phyloP scores from a whole-genome alignment of 1,284 basidiomycete genomes.

The Cryptococcus neoformans region DNA sequence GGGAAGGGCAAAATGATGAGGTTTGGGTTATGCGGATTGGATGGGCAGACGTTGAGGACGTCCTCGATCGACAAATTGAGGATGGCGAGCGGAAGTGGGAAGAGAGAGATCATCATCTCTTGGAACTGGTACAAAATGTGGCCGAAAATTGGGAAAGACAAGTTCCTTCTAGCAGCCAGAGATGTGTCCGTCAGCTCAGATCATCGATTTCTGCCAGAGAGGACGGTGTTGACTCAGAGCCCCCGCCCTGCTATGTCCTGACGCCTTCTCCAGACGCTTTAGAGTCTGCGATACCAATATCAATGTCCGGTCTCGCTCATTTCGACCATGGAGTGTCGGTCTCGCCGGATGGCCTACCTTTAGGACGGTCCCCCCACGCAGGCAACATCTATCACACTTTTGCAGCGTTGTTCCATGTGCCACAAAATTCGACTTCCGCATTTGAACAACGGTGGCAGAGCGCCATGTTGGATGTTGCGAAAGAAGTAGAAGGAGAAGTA shows the following conservation, averaged over 20 bases:
- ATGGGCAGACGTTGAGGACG: conserved; percentile 43
- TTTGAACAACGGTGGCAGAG: conserved; percentile 27
- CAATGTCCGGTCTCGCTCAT: conserved; percentile 2
- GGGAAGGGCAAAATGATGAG: conserved; percentile 16
- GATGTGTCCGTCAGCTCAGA: conserved; percentile 29
- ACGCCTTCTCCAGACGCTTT: conserved; percentile 9
- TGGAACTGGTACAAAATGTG: conserved; percentile 15
- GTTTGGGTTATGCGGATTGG: conserved; percentile 33
- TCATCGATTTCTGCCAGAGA: neutral
- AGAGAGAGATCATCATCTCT: conserved; percentile 19
- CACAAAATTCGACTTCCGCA: conserved; percentile 5
- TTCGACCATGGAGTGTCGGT: conserved; percentile 2
- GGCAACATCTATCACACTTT: conserved; percentile 30
- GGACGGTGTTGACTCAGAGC: conserved; percentile 2
- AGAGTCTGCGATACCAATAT: neutral
- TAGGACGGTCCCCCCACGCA: neutral
- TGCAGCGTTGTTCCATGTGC: conserved; percentile 26
- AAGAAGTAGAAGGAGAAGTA: conserved; percentile 29
- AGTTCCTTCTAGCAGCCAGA: conserved; percentile 12
- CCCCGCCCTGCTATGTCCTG: conserved; percentile 28
- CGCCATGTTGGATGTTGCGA: conserved; percentile 12
- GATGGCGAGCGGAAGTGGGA: conserved; percentile 13
- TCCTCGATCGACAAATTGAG: conserved; percentile 30
- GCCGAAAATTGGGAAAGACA: conserved; percentile 27
- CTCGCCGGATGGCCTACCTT: neutral